A percentile compares a stretch with the other conserved stretches of the same genome.
Conservation (phyloP, 106 monocot species). For the Dactylorhiza incarnata region DNA sequence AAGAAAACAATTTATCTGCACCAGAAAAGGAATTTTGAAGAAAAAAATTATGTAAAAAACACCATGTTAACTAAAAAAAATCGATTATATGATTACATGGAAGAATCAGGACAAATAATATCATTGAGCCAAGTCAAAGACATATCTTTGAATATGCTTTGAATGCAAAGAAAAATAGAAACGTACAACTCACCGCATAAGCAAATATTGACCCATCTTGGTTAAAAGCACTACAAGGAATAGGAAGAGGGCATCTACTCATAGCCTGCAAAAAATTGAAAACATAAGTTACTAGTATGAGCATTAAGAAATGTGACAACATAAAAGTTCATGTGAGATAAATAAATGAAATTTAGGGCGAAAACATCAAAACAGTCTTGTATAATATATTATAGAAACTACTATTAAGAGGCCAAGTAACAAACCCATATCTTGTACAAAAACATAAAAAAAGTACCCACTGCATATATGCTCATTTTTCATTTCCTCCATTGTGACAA, state of each 20-base stretch:
- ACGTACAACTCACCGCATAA: slow-evolving; percentile 57
- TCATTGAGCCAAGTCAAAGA: neutral
- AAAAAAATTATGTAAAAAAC: too few relatives aligned
- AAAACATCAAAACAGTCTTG: neutral
- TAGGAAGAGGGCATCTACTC: slow-evolving; percentile 58
- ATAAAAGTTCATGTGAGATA: neutral
- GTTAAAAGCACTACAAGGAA: slow-evolving; percentile 89
- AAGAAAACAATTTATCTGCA: neutral
- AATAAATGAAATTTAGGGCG: neutral
- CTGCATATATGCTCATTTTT: too few relatives aligned
- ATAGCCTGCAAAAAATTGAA: slow-evolving; percentile 53
- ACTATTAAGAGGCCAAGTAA: neutral
- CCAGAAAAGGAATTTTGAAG: neutral
- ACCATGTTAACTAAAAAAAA: too few relatives aligned
- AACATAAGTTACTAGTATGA: neutral
- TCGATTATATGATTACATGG: neutral
- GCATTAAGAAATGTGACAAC: neutral
- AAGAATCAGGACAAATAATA: neutral
- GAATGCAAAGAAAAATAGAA: neutral
- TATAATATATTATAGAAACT: neutral
- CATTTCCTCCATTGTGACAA: too few relatives aligned
- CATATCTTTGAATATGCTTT: neutral
- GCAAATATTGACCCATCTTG: slow-evolving; percentile 93
- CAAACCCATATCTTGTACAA: too few relatives aligned
- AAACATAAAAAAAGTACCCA: too few relatives aligned